Conservation (phyloP, 2,329 filamentous ascomycete genomes). For the Tympanopsis confertula region DNA sequence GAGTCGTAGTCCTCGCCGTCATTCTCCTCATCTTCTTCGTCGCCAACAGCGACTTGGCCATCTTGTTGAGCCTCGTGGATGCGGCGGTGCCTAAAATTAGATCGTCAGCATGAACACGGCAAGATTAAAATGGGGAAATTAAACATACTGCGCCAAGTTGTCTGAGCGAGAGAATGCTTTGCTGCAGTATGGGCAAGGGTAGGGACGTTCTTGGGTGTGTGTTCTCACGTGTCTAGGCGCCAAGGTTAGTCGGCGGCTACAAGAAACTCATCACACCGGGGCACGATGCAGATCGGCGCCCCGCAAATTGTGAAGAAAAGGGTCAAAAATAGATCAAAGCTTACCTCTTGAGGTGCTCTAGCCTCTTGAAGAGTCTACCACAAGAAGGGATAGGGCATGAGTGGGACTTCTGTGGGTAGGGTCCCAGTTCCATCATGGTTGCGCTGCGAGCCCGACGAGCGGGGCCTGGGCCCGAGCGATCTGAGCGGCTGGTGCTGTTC, state of each 20-base stretch:
- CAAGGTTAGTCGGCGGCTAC: conserved; percentile 26
- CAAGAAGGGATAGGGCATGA: conserved; percentile 98
- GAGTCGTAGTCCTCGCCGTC: not conserved
- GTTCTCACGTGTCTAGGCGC: conserved; percentile 82
- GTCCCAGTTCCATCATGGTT: conserved; percentile 90
- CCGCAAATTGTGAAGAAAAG: conserved; percentile 16
- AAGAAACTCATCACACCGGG: not conserved
- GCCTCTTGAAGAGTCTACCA: conserved; percentile 91
- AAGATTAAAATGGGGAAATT: conserved; percentile 20
- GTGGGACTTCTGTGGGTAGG: conserved; percentile 95
- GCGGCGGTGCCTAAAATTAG: not conserved
- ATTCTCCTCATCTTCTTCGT: conserved; percentile 1
- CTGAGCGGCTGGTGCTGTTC: conserved; percentile 48
- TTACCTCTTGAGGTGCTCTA: conserved; percentile 98
- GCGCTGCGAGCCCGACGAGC: conserved; percentile 85
- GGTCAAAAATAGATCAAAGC: conserved; percentile 25
- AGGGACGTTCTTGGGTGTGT: conserved; percentile 97
- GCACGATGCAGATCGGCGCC: not conserved
- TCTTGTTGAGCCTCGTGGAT: conserved; percentile 1
- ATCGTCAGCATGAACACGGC: no score
- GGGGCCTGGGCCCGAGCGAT: conserved; percentile 63
- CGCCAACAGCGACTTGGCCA: not conserved
- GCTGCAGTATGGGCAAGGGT: conserved; percentile 94
- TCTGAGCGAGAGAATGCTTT: conserved; percentile 98
- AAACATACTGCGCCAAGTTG: conserved; percentile 87